A percentile compares a stretch with the other conserved stretches of the same genome.
These are phyloP conservation scores for Mycena crocata DNA, from an alignment of 768 basidiomycete genomes.

Conservation along the genomic window DNA sequence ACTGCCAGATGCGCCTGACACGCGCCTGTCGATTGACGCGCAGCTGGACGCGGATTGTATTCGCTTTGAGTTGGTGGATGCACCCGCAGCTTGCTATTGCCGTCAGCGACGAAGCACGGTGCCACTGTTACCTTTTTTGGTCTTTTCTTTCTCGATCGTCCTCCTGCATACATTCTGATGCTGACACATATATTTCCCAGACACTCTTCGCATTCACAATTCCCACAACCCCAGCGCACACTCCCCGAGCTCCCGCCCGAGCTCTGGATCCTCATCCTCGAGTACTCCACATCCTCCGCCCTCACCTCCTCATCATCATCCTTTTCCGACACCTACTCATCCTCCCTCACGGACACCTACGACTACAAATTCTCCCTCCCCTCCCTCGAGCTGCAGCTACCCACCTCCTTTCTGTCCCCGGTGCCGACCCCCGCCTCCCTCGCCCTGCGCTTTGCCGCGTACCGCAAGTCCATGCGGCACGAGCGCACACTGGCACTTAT, in stretches of 20 bases:
- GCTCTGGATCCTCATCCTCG: conserved; percentile 74
- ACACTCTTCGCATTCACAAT: neutral
- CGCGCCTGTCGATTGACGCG: too few relatives aligned
- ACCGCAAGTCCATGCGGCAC: conserved; percentile 58
- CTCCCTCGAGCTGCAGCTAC: conserved; percentile 59
- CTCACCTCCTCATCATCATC: conserved; percentile 28
- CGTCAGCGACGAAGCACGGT: too few relatives aligned
- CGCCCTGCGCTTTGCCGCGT: conserved; percentile 51
- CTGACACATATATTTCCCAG: neutral
- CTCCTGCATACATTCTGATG: too few relatives aligned
- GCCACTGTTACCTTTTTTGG: too few relatives aligned
- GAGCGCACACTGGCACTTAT: conserved; percentile 68
- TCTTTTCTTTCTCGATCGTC: too few relatives aligned
- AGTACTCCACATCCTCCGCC: conserved; percentile 59
- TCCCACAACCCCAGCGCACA: neutral
- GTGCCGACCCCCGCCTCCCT: conserved; percentile 50
- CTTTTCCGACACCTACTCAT: conserved; percentile 35
- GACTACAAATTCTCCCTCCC: too few relatives aligned
- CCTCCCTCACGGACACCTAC: too few relatives aligned
- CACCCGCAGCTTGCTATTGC: too few relatives aligned
- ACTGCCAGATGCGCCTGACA: too few relatives aligned
- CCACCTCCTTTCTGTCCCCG: conserved; percentile 68
- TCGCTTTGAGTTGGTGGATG: too few relatives aligned
- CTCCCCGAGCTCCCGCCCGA: conserved; percentile 68
- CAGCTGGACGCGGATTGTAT: too few relatives aligned